Evolutionary conservation across 768 basidiomycete genomes (phyloP), one percentile per base, ranked within the genome.

Genomic region (Tylopilus vinaceipallidus): DNA sequence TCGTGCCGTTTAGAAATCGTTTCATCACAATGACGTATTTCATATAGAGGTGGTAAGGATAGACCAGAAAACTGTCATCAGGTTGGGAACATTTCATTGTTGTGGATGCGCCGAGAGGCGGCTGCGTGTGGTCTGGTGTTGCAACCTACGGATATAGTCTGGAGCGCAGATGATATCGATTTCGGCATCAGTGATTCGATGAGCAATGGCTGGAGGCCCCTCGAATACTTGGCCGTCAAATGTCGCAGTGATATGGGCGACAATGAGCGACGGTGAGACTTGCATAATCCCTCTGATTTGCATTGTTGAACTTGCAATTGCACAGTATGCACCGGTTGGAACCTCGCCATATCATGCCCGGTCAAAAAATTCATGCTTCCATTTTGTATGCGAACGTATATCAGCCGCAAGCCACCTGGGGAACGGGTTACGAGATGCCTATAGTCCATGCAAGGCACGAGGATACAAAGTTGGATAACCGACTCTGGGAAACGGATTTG

Each of bases 71-170:
- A 26, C 8, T 55, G 57, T 24, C 35, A 49, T 16, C 62, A 62
- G 14, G 59, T 62, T 0, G 62, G 62, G n/a, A 64, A 62, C 12
- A 57, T 46, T 14, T 60, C 69, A 1, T 43, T 69, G 2, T 19
- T 65, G 9, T 71, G 70, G 70, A 71, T 71, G 70, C 60, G 63
- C 42, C 57, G 54, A 16, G 67, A 71, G 45, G 70, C 70, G 1
- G 12, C 43, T 8, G 48, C 40, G 1, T 45, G 22, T 11, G 70
- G 70, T 29, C 60, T 71, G 2, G 48, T 42, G 3, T 53, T 71
- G 38, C 42, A 54, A 8, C 58, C 62, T 11, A 64, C 59, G 11
- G 62, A 63, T 36, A 48, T 64, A 16, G 57, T 64, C 23, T 63
- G 63, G 63, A 50, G 62, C 12, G 63, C 62, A 10, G 62, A 62